A percentile compares a stretch with the other conserved stretches of the same genome.
Evolutionary conservation across 108 stramenopile species (phyloP).

Genomic region (Skeletonema costatum): DNA sequence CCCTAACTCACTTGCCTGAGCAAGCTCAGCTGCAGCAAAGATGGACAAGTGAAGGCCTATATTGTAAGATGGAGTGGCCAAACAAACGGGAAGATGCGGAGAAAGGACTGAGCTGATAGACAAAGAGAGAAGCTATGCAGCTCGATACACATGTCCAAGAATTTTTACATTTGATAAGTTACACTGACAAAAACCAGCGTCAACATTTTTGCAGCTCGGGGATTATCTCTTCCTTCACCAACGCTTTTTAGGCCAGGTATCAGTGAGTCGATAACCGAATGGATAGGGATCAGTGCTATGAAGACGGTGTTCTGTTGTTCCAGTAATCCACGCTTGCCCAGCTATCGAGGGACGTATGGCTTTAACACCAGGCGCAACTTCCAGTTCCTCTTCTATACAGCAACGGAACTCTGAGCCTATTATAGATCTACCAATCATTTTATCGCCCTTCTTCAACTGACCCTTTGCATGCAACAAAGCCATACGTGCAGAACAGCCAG

Average conservation of each 20-base stretch:
- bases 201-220: too few species aligned
- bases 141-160: too few species aligned
- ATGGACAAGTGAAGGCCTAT: too few species aligned
- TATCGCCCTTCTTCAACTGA: constrained; percentile 8
- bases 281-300: constrained; percentile 13
- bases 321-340: constrained; percentile 24
- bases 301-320: constrained; percentile 2
- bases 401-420: constrained; percentile 14
- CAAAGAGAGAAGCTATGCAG: too few species aligned
- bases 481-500: constrained; percentile 21
- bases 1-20: too few species aligned
- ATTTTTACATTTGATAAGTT: too few species aligned
- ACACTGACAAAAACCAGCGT: too few species aligned
- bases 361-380: neutral
- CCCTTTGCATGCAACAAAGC: constrained; percentile 10
- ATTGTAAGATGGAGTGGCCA: too few species aligned
- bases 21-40: too few species aligned
- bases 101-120: too few species aligned
- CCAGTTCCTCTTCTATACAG: neutral
- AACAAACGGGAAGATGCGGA: too few species aligned
- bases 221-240: neutral
- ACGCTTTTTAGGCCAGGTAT: constrained; percentile 21
- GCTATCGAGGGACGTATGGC: constrained; percentile 8
- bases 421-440: constrained; percentile 10
- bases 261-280: constrained; percentile 16